Percentiles rank a stretch among this genome's conserved stretches.
Evolutionary conservation across 371 early-diverging fungal genomes (phyloP).

Genomic region (Phascolomyces articulosus): DNA sequence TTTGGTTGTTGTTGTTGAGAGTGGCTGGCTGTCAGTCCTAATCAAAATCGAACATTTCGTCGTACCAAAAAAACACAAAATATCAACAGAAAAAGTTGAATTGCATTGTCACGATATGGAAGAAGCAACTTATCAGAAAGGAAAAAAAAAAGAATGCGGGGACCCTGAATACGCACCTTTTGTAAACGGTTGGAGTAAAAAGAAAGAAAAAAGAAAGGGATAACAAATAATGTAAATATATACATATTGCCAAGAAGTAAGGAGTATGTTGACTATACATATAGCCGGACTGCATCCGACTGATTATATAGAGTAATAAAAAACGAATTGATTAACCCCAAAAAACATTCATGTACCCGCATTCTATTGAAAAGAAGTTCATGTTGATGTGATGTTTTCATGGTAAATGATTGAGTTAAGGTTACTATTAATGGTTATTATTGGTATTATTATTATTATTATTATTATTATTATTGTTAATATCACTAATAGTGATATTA

Average conservation of each 20-base stretch:
- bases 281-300: background rate
- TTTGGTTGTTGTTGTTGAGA: no score
- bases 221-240: background rate
- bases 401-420: no score
- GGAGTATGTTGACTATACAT: background rate
- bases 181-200: background rate
- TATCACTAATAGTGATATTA: no score
- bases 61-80: background rate
- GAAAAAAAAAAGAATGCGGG: background rate
- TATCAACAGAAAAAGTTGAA: constrained; percentile 8
- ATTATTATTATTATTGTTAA: no score
- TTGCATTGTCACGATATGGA: background rate
- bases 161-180: background rate
- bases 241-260: constrained; percentile 4
- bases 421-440: no score
- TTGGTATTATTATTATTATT: no score
- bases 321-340: no score
- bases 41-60: constrained; percentile 3
- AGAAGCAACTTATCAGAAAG: background rate
- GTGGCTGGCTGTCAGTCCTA: constrained; percentile 8
- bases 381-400: no score
- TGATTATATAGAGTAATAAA: background rate
- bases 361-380: no score
- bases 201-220: background rate
- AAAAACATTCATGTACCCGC: no score